Evolutionary conservation across 257 asterid genomes (phyloP), one percentile per base, ranked within the genome.

Genomic region (Leonotis leonurus): DNA sequence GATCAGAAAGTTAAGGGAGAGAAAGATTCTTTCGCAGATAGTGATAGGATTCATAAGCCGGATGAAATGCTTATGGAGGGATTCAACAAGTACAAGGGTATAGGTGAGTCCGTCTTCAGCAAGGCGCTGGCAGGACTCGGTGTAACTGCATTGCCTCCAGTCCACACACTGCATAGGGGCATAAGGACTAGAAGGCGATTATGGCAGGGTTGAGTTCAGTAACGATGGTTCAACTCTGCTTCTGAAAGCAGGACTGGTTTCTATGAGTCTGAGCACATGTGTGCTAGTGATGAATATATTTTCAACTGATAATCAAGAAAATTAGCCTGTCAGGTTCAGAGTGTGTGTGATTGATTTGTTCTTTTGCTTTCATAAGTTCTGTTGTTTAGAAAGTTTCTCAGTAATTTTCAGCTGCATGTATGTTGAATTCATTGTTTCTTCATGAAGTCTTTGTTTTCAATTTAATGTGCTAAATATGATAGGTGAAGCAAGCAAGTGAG

Each of bases 161-260:
- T 86, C 97, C 0, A 92, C 97, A 0, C 97, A 81, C n/a, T n/a
- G n/a, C 56, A 92, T 92, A 17, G 97, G 93, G 21, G 96, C 86
- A 29, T 97, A 89, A 73, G 99, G 99, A 45, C 89, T 92, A 45
- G 99, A 89, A 80, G 99, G 99, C 33, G 76, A 89, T 36, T 92
- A 92, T 68, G 99, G 97, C 11, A 97, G 99, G 61, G 84, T 92
- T 55, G 96, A 92, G 85, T 92, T 89, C 68, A 73, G 78, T 60
- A 75, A 62, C 49, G 99, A 89, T 7, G 86, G 89, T 7, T 75
- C 98, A 0, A 88, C 99, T 0, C 69, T 27, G 97, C 97, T 73
- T 68, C 93, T 51, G 95, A 88, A 70, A 97, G 95, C 27, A 86
- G 78, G 66, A 67, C 61, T 8, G 97, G 84, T 61, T 92, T 92